Conservation (phyloP, 495 filamentous ascomycete genomes). For the Wilcoxina mikolae region DNA sequence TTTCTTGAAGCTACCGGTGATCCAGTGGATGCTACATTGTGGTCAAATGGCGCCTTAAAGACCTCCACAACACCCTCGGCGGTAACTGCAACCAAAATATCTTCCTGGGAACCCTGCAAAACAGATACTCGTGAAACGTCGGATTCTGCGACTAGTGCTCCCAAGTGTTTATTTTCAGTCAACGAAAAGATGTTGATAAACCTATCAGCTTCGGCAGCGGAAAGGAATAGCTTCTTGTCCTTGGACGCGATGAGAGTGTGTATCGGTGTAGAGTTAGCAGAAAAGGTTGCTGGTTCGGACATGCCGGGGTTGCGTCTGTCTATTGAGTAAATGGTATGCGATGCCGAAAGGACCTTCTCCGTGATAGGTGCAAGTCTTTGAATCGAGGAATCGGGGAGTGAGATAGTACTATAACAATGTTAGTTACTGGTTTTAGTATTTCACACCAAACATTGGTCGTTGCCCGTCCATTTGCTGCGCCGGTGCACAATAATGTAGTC, state of each 20-base stretch:
- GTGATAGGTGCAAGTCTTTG: slow-evolving; percentile 33
- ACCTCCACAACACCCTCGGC: slow-evolving; percentile 42
- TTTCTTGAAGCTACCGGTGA: slow-evolving; percentile 32
- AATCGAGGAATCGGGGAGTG: slow-evolving; percentile 35
- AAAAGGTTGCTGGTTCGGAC: slow-evolving; percentile 32
- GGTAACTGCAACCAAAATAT: slow-evolving; percentile 38
- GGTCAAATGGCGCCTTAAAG: slow-evolving; percentile 41
- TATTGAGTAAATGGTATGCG: slow-evolving; percentile 41
- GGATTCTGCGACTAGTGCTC: slow-evolving; percentile 40
- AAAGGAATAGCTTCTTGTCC: slow-evolving; percentile 32
- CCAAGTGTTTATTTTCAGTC: slow-evolving; percentile 33
- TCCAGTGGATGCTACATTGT: slow-evolving; percentile 24
- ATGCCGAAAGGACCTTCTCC: slow-evolving; percentile 40
- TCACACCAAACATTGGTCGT: slow-evolving; percentile 9
- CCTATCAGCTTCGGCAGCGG: slow-evolving; percentile 40
- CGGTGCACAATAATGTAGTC: background rate
- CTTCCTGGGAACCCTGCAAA: slow-evolving; percentile 18
- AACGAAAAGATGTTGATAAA: slow-evolving; percentile 43
- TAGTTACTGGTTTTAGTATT: background rate
- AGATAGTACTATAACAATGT: slow-evolving; percentile 32
- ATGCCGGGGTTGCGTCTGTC: slow-evolving; percentile 34
- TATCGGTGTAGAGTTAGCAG: slow-evolving; percentile 41
- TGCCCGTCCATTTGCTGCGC: background rate
- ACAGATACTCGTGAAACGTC: slow-evolving; percentile 34
- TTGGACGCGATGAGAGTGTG: slow-evolving; percentile 37